Conservation (phyloP, 2,329 filamentous ascomycete species). For the Talaromyces albobiverticillius region DNA sequence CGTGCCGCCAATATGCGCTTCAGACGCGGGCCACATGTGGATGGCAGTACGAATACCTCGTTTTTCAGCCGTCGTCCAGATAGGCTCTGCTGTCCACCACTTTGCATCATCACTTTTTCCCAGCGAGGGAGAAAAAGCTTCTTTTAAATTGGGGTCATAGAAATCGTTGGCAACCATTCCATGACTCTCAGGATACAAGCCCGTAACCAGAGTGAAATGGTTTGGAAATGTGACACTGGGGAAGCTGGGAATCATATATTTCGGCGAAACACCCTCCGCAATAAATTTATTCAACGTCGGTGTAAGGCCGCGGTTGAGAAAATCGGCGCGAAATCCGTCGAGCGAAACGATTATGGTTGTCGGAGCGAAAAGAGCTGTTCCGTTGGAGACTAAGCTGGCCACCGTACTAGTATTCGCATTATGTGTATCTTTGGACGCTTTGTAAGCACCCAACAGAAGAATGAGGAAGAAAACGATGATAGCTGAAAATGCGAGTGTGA, state of each 20-base stretch:
- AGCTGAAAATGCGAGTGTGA: constrained; percentile 41
- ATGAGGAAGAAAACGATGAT: constrained; percentile 54
- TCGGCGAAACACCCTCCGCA: constrained; percentile 78
- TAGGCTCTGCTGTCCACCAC: constrained; percentile 93
- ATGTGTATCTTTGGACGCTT: constrained; percentile 43
- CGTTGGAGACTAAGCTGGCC: constrained; percentile 60
- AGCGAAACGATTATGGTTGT: constrained; percentile 93
- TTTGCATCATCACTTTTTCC: constrained; percentile 72
- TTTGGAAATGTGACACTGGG: constrained; percentile 96
- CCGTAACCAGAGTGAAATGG: constrained; percentile 90
- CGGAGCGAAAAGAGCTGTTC: constrained; percentile 81
- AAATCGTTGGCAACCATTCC: constrained; percentile 93
- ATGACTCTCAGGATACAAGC: constrained; percentile 87
- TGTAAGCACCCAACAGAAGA: constrained; percentile 56
- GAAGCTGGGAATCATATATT: constrained; percentile 92
- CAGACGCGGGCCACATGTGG: constrained; percentile 98
- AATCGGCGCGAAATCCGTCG: constrained; percentile 94
- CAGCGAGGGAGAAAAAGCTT: constrained; percentile 84
- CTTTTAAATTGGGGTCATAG: constrained; percentile 74
- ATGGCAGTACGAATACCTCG: constrained; percentile 76
- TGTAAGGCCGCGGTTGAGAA: constrained; percentile 77
- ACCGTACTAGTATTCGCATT: constrained; percentile 1
- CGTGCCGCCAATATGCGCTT: constrained; percentile 74
- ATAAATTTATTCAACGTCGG: constrained; percentile 77
- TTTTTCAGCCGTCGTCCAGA: constrained; percentile 90